Percentiles rank a stretch among this genome's conserved stretches.
phyloP scores from a whole-genome alignment of 148 eudicot species.

The Pharnaceum exiguum region DNA sequence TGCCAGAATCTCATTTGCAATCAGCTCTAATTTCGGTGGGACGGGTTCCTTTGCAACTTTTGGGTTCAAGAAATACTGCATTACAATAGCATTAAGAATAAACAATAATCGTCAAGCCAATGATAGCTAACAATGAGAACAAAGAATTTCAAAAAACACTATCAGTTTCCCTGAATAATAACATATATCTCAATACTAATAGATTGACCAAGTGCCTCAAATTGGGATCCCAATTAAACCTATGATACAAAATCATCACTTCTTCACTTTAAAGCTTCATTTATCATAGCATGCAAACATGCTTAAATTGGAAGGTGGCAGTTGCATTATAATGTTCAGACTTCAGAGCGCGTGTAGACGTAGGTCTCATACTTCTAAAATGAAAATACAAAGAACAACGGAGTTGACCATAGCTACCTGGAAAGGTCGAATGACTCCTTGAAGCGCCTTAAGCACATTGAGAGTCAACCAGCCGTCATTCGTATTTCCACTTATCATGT shows the following conservation, averaged over 20 bases:
- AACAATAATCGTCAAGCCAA: background rate
- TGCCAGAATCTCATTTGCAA: slow-evolving; percentile 54
- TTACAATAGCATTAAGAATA: slow-evolving; percentile 7
- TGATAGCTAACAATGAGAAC: background rate
- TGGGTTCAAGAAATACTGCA: slow-evolving; percentile 74
- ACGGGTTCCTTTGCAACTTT: slow-evolving; percentile 74
- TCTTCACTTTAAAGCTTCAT: too few species aligned
- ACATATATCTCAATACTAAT: background rate
- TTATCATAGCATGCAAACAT: too few species aligned
- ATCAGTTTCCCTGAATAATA: background rate
- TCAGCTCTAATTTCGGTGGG: slow-evolving; percentile 60
- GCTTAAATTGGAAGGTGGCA: too few species aligned
- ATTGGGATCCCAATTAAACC: too few species aligned
- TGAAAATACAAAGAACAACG: background rate
- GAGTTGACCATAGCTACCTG: slow-evolving; percentile 40
- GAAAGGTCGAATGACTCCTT: slow-evolving; percentile 54
- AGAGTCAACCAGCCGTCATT: slow-evolving; percentile 48
- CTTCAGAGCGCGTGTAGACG: too few species aligned
- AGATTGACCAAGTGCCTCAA: background rate
- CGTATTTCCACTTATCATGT: slow-evolving; percentile 31
- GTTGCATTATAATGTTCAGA: too few species aligned
- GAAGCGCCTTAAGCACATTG: slow-evolving; percentile 62
- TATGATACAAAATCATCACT: too few species aligned
- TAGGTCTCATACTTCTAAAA: background rate
- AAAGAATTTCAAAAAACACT: background rate